A percentile compares a stretch with the other conserved stretches of the same genome.
phyloP scores from a whole-genome alignment of 495 filamentous ascomycete genomes.

The Xylaria sp. region DNA sequence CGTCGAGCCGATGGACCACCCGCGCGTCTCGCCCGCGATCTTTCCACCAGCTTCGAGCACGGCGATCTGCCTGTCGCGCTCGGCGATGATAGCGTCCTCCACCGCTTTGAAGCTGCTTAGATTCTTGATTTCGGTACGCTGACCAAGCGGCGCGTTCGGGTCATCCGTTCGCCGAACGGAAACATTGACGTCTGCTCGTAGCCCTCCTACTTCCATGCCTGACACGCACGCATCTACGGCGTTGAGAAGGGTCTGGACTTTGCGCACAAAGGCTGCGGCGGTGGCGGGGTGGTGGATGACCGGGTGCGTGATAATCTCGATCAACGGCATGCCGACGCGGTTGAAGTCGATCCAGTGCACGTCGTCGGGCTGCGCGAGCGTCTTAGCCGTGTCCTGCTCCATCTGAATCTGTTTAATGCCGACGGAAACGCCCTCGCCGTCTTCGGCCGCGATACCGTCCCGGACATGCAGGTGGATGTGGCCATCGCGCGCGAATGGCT shows the following conservation, averaged over 20 bases:
- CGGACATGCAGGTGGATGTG: conserved; percentile 70
- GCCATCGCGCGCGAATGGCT: conserved; percentile 85
- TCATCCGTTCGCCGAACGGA: conserved; percentile 69
- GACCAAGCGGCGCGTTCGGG: conserved; percentile 65
- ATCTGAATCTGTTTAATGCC: conserved; percentile 94
- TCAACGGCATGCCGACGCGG: conserved; percentile 84
- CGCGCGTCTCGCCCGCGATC: conserved; percentile 87
- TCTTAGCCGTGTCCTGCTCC: conserved; percentile 98
- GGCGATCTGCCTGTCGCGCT: conserved; percentile 85
- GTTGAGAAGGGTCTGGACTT: conserved; percentile 84
- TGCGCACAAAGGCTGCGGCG: conserved; percentile 84
- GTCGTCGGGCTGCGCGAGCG: conserved; percentile 73
- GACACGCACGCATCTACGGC: conserved; percentile 80
- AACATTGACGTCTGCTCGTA: conserved; percentile 95
- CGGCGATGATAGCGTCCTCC: conserved; percentile 89
- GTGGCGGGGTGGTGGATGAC: conserved; percentile 83
- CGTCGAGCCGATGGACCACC: conserved; percentile 83
- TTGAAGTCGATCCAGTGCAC: conserved; percentile 93
- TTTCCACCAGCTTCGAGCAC: conserved; percentile 79
- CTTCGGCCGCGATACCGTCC: conserved; percentile 80
- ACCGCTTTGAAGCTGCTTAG: conserved; percentile 92
- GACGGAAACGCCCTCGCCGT: conserved; percentile 68
- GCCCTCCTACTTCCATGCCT: conserved; percentile 91
- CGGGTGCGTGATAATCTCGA: conserved; percentile 94
- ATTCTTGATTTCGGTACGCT: conserved; percentile 98